Evolutionary conservation across 106 monocot species (phyloP).

Genomic region (Phalaenopsis equestris): DNA sequence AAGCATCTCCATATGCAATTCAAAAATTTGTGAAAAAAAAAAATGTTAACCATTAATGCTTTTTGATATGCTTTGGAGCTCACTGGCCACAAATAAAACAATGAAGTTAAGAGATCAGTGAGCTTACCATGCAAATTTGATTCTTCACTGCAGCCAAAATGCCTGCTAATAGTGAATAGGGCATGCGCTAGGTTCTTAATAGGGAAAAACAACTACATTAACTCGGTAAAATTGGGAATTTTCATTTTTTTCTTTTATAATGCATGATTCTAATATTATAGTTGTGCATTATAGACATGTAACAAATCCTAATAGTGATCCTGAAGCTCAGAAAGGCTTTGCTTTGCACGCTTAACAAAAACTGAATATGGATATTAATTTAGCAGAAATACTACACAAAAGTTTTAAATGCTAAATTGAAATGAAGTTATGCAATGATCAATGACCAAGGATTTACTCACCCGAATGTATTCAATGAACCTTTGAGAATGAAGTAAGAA

Average conservation of each 20-base stretch:
- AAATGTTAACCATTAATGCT: not conserved
- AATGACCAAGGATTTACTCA: slow-evolving; percentile 15
- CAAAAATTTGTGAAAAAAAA: not conserved
- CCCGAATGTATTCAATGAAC: slow-evolving; percentile 90
- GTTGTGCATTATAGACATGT: not conserved
- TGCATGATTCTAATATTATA: not conserved
- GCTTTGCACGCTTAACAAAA: not conserved
- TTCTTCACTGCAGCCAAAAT: not conserved
- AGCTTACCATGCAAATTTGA: not conserved
- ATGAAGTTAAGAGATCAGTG: not conserved
- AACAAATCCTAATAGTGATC: not conserved
- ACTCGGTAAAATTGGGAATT: not conserved
- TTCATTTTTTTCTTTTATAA: not conserved
- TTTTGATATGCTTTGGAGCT: not conserved
- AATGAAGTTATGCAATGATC: not conserved
- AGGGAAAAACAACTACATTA: not conserved
- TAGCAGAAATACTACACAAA: not conserved
- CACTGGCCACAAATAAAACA: not conserved
- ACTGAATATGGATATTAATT: not conserved
- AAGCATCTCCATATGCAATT: not conserved
- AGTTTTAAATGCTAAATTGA: slow-evolving; percentile 1
- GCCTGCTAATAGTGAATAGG: not conserved
- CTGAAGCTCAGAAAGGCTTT: not conserved
- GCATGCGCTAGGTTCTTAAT: not conserved
- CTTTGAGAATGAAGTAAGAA: slow-evolving; percentile 83